A percentile compares a stretch with the other conserved stretches of the same genome.
These are phyloP conservation scores for Penicillium frequentans DNA, from an alignment of 2,329 filamentous ascomycete genomes.

Conservation along the genomic window DNA sequence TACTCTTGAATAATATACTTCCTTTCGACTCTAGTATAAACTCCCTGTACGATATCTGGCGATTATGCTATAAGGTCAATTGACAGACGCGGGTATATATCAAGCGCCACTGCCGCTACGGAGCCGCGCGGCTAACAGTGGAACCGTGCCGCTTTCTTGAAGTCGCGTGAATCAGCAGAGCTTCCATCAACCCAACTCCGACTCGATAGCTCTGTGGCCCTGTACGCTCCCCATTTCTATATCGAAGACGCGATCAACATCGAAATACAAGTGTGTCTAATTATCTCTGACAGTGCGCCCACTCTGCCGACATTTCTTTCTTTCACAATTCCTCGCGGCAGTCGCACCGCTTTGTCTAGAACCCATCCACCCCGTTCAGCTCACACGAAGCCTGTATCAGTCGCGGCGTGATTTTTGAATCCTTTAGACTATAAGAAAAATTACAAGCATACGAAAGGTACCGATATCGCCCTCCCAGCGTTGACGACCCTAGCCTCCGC, in stretches of 20 bases:
- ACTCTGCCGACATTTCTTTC: not conserved
- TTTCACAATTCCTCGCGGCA: not conserved
- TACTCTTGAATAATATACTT: not conserved
- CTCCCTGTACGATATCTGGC: too few relatives aligned
- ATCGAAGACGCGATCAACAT: not conserved
- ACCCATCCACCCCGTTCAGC: not conserved
- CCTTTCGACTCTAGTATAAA: not conserved
- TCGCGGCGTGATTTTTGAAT: not conserved
- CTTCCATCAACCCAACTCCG: constrained; percentile 3
- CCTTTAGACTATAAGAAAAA: not conserved
- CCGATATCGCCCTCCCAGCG: not conserved
- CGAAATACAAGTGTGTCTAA: not conserved
- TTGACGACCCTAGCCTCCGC: not conserved
- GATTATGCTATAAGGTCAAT: not conserved
- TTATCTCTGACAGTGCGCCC: not conserved
- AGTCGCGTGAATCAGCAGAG: constrained; percentile 13
- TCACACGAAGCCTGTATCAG: not conserved
- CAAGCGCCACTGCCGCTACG: not conserved
- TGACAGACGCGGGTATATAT: not conserved
- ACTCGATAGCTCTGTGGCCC: not conserved
- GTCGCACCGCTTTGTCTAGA: not conserved
- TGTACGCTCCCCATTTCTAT: not conserved
- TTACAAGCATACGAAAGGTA: constrained; percentile 6
- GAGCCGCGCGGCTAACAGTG: constrained; percentile 13
- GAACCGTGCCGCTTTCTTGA: constrained; percentile 5